Percentiles rank a stretch among this genome's conserved stretches.
phyloP scores from a whole-genome alignment of 2,329 filamentous ascomycete species.

The Penicillium sp. region DNA sequence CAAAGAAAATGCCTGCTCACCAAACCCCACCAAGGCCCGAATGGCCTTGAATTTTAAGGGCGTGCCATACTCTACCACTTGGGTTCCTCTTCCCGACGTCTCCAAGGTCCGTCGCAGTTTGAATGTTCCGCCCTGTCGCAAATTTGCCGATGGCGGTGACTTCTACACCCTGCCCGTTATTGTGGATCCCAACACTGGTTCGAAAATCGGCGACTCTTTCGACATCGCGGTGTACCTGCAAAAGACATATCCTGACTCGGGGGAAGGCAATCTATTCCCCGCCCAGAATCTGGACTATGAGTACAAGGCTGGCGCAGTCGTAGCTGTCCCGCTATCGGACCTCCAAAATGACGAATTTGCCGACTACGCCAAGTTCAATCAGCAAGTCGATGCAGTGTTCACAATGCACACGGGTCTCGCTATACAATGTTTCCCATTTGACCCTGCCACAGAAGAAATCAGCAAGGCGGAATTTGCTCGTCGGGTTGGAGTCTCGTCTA shows the following conservation, averaged over 20 bases:
- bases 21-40: conserved; percentile 50
- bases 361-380: conserved; percentile 49
- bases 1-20: conserved; percentile 31
- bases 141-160: conserved; percentile 51
- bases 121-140: conserved; percentile 46
- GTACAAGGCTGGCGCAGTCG: conserved; percentile 23
- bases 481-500: conserved; percentile 42
- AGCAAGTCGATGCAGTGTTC: conserved; percentile 51
- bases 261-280: conserved; percentile 46
- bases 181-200: conserved; percentile 38
- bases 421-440: conserved; percentile 43
- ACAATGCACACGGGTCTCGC: conserved; percentile 41
- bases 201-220: conserved; percentile 55
- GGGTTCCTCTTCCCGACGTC: conserved; percentile 52
- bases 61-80: conserved; percentile 45
- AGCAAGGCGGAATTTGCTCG: conserved; percentile 45
- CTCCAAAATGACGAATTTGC: conserved; percentile 20
- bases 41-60: conserved; percentile 47
- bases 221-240: conserved; percentile 60
- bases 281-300: conserved; percentile 38
- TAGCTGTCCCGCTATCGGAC: conserved; percentile 39
- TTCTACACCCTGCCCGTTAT: conserved; percentile 58
- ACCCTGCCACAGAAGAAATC: conserved; percentile 43
- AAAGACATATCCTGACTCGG: conserved; percentile 43
- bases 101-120: conserved; percentile 44